Evolutionary conservation across 1,284 basidiomycete species (phyloP).

Genomic region (Austroboletus rostrupii): DNA sequence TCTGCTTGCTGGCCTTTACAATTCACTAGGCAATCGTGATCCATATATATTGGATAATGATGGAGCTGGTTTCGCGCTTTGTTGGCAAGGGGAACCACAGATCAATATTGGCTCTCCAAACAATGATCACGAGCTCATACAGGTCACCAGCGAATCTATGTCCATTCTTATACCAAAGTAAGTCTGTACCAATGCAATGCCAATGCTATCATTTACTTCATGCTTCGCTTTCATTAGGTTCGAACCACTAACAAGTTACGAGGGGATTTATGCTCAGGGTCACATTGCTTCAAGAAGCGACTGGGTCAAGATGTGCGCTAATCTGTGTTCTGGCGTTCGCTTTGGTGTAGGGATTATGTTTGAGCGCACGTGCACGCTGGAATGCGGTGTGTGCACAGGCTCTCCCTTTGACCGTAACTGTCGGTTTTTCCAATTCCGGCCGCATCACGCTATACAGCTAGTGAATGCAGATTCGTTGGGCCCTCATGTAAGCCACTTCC

Average conservation of each 20-base stretch:
- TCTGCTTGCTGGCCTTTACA: conserved; percentile 14
- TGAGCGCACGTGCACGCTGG: conserved; percentile 81
- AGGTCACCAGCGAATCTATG: conserved; percentile 81
- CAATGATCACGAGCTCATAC: conserved; percentile 75
- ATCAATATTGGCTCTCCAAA: conserved; percentile 76
- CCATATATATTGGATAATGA: conserved; percentile 73
- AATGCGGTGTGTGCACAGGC: conserved; percentile 64
- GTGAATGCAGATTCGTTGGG: conserved; percentile 47
- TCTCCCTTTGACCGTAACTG: conserved; percentile 75
- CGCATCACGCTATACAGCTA: conserved; percentile 80
- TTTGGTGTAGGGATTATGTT: conserved; percentile 86
- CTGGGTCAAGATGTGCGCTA: conserved; percentile 68
- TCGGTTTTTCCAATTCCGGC: conserved; percentile 77
- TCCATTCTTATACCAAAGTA: conserved; percentile 82
- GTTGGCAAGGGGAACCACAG: conserved; percentile 78
- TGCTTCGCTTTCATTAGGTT: conserved; percentile 19
- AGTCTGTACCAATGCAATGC: conserved; percentile 7
- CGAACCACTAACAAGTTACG: conserved; percentile 9
- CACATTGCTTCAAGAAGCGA: conserved; percentile 22
- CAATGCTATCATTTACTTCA: background rate
- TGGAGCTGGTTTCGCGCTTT: conserved; percentile 88
- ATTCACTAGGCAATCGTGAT: conserved; percentile 69
- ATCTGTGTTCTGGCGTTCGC: conserved; percentile 84
- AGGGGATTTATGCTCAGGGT: conserved; percentile 17
- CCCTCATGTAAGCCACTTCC: conserved; percentile 41